Evolutionary conservation across 805 yeast species (phyloP), one percentile per base, ranked within the genome.

Genomic region (Candida pseudofarinosa): DNA sequence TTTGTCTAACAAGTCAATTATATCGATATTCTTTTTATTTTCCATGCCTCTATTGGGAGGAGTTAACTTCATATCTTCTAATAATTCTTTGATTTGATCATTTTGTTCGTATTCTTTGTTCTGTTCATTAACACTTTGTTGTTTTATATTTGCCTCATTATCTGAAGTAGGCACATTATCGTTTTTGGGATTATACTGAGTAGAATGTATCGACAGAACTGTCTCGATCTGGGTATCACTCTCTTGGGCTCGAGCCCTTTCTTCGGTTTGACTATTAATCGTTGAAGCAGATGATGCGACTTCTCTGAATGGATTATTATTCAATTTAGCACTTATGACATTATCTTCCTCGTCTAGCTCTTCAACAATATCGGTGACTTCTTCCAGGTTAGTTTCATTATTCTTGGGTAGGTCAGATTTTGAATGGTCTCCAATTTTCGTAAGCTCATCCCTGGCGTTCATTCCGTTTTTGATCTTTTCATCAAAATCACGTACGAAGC

Each of bases 331-430:
- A 5, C 50, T 47, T 2, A 85, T 56, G 1, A 89, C 73, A 46
- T 85, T 80, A 0, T 81, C 97, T n/a, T 85, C 81, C 0, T 87
- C 96, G 60, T 89, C 96, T 32, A 90, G 60, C 41, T 58, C 63
- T 56, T 89, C 97, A 41, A 81, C 72, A 17, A 90, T 90, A 44
- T 89, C 97, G 80, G 88, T 79, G 18, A 86, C 67, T 1, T 76
- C 81, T 3, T 67, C 78, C 34, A 15, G 34, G 15, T 32, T 32
- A 32, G 14, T 32, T 15, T 32, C 17, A 13, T 7, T 6, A 6
- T 7, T n/a, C 15, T 32, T 6, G 13, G 14, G 7, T 14, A 32
- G 15, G 14, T 8, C 15, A 7, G 17, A 13, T 8, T 15, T 15
- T 32, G 34, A 7, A 32, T 7, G 17, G 20, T 47, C 39, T 33